Conservation (phyloP, 106 monocot species). For the Cymbidium sinense region DNA sequence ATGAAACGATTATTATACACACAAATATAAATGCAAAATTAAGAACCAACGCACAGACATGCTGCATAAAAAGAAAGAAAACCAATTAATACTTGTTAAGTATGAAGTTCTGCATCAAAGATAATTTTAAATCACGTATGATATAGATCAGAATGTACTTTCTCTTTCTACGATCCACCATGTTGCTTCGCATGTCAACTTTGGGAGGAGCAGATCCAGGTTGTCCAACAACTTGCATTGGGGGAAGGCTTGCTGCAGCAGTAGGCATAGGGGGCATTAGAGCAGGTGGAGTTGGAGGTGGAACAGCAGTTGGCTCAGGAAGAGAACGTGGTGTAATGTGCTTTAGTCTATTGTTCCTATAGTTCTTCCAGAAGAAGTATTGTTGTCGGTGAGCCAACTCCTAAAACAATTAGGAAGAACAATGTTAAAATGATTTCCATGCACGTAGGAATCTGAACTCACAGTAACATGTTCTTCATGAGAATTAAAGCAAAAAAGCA, state of each 20-base stretch:
- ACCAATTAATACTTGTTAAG: background rate
- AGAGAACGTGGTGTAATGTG: conserved; percentile 81
- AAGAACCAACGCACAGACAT: no score
- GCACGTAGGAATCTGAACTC: background rate
- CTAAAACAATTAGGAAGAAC: conserved; percentile 23
- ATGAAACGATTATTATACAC: no score
- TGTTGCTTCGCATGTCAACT: conserved; percentile 65
- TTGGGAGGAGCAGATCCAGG: conserved; percentile 59
- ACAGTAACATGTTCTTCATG: background rate
- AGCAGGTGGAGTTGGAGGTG: conserved; percentile 27
- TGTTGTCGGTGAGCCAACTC: conserved; percentile 94
- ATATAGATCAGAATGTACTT: conserved; percentile 41
- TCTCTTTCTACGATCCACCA: conserved; percentile 88
- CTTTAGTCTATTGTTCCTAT: conserved; percentile 92
- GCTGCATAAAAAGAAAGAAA: background rate
- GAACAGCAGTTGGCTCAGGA: conserved; percentile 53
- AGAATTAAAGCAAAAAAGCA: background rate
- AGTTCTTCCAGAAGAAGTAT: conserved; percentile 95
- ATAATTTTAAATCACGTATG: background rate
- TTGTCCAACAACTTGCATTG: conserved; percentile 67
- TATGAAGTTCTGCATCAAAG: background rate
- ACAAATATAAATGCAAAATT: no score
- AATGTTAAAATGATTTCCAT: background rate
- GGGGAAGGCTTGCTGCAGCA: conserved; percentile 28
- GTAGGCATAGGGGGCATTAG: conserved; percentile 29